Conservation (phyloP, 208 protist genomes). For the Leishmania gerbilli region DNA sequence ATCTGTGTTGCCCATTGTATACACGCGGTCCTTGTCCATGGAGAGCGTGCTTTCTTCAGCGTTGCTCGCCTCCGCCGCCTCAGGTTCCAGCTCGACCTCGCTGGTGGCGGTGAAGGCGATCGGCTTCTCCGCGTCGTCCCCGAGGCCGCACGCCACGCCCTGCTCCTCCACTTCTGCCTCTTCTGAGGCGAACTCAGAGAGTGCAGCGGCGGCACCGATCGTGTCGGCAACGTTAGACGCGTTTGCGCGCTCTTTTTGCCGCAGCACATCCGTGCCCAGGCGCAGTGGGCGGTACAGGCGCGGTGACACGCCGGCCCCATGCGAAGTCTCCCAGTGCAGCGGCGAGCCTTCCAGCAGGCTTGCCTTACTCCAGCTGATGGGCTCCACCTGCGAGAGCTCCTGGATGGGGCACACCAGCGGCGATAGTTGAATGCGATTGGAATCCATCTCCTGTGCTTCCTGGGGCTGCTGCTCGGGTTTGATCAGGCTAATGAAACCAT, state of each 20-base stretch:
- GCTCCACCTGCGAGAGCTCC: conserved; percentile 11
- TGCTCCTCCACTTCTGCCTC: conserved; percentile 4
- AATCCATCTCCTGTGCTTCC: neutral
- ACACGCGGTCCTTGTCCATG: conserved; percentile 2
- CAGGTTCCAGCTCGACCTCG: conserved; percentile 17
- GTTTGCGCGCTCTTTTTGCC: conserved; percentile 8
- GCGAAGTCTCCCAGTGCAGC: conserved; percentile 20
- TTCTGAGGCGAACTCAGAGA: conserved; percentile 15
- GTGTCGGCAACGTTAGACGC: neutral
- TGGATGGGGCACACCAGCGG: conserved; percentile 15
- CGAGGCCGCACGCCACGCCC: neutral
- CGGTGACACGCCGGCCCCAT: conserved; percentile 7
- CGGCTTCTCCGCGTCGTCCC: conserved; percentile 4
- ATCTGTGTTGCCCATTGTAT: conserved; percentile 18
- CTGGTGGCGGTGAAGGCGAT: conserved; percentile 34
- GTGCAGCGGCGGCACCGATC: neutral
- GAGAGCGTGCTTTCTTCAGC: neutral
- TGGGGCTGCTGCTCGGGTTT: conserved; percentile 16
- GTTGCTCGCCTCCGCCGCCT: neutral
- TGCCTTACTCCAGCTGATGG: neutral
- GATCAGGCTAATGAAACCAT: conserved; percentile 2
- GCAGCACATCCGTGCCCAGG: conserved; percentile 13
- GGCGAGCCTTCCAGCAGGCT: neutral
- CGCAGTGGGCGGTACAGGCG: conserved; percentile 17
- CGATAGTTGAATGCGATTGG: neutral